A percentile compares a stretch with the other conserved stretches of the same genome.
Evolutionary conservation across 202 grass and related monocot genomes (phyloP).

Genomic region (Carex sylvatica): DNA sequence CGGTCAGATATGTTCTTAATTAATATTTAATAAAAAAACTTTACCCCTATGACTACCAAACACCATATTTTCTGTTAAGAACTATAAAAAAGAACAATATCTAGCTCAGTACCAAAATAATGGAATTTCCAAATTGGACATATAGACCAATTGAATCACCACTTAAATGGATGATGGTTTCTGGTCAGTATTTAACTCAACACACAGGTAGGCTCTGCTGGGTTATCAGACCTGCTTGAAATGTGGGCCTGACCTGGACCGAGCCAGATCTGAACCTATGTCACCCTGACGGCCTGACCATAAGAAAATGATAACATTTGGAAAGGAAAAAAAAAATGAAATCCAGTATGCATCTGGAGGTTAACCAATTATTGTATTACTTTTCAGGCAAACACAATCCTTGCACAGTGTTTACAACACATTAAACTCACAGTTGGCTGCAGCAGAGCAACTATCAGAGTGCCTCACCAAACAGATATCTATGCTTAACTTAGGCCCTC

Average conservation of each 20-base stretch:
- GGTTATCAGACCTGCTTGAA: neutral
- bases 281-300: neutral
- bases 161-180: neutral
- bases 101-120: neutral
- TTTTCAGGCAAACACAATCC: slow-evolving; percentile 69
- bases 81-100: neutral
- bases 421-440: slow-evolving; percentile 83
- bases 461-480: slow-evolving; percentile 82
- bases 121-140: neutral
- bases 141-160: neutral
- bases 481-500: slow-evolving; percentile 63
- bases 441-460: slow-evolving; percentile 87
- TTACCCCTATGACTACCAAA: neutral
- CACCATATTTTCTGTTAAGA: neutral
- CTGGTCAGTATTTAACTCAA: neutral
- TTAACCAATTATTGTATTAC: slow-evolving; percentile 15
- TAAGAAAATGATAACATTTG: neutral
- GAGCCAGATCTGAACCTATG: neutral
- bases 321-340: neutral
- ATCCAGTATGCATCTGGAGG: neutral
- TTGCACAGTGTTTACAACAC: slow-evolving; percentile 82
- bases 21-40: neutral
- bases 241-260: neutral
- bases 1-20: neutral
- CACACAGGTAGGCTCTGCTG: neutral